Evolutionary conservation across 2,329 filamentous ascomycete genomes (phyloP).

Genomic region (Emericellopsis cladophorae): DNA sequence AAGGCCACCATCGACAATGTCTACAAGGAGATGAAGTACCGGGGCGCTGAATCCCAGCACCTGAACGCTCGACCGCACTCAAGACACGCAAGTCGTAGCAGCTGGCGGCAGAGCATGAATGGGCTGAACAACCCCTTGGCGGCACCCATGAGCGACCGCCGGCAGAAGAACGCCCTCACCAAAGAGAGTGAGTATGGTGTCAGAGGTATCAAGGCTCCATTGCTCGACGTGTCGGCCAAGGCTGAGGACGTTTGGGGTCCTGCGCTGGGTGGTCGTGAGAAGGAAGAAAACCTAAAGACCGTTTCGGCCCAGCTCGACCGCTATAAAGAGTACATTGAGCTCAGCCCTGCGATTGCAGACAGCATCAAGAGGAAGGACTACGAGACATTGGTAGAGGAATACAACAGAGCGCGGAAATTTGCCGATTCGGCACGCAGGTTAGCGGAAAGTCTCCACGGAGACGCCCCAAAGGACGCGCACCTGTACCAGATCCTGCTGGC

Average conservation of each 20-base stretch:
- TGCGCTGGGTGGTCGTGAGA: conserved; percentile 78
- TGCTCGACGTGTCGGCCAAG: conserved; percentile 84
- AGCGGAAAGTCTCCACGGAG: conserved; percentile 40
- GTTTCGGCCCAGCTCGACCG: conserved; percentile 65
- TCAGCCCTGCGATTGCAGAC: conserved; percentile 65
- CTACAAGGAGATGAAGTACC: conserved; percentile 91
- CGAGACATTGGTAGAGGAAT: conserved; percentile 76
- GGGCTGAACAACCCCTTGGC: conserved; percentile 24
- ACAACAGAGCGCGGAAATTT: conserved; percentile 68
- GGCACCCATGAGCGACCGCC: conserved; percentile 35
- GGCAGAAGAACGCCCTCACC: conserved; percentile 77
- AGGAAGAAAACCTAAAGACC: conserved; percentile 74
- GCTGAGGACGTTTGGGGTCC: conserved; percentile 97
- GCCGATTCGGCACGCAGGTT: conserved; percentile 66
- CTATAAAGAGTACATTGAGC: conserved; percentile 71
- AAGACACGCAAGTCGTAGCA: conserved; percentile 54
- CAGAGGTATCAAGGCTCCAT: conserved; percentile 72
- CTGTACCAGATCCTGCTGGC: conserved; percentile 80
- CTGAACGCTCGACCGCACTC: conserved; percentile 37
- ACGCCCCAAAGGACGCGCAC: conserved; percentile 60
- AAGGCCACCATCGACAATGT: conserved; percentile 98
- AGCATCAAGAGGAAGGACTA: conserved; percentile 87
- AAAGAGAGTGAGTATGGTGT: conserved; percentile 92
- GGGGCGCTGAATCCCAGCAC: conserved; percentile 40
- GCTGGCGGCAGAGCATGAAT: conserved; percentile 42